Percentiles rank a stretch among this genome's conserved stretches.
These are phyloP conservation scores for Chlorophyllum brunneum DNA, from an alignment of 768 basidiomycete species.

Conservation along the genomic window DNA sequence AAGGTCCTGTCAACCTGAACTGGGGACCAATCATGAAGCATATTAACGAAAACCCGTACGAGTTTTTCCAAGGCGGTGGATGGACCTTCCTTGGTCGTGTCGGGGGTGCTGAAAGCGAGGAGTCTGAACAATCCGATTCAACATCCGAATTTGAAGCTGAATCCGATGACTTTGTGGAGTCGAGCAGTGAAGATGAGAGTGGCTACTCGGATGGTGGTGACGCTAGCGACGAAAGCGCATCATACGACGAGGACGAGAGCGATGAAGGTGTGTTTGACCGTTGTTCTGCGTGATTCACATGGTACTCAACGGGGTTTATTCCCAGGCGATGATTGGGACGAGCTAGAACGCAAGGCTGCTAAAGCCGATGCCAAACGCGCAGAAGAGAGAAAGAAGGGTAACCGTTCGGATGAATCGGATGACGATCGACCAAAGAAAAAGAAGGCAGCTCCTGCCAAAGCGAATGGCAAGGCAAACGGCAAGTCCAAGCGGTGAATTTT, in stretches of 20 bases:
- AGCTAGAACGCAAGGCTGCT: constrained; percentile 87
- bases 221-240: constrained; percentile 61
- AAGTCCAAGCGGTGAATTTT: constrained; percentile 33
- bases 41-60: constrained; percentile 91
- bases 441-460: constrained; percentile 30
- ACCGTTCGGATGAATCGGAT: constrained; percentile 53
- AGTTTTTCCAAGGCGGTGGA: constrained; percentile 95
- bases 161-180: constrained; percentile 51
- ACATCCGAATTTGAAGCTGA: constrained; percentile 56
- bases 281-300: neutral
- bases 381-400: constrained; percentile 34
- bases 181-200: constrained; percentile 55
- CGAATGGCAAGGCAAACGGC: constrained; percentile 42
- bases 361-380: constrained; percentile 58
- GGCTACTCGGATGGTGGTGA: constrained; percentile 66
- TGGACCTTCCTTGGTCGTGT: constrained; percentile 87
- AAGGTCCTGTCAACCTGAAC: constrained; percentile 95
- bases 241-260: constrained; percentile 54
- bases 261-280: constrained; percentile 54
- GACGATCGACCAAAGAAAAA: constrained; percentile 47
- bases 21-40: constrained; percentile 99
- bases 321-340: constrained; percentile 92
- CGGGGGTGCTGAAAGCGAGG: constrained; percentile 56
- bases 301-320: constrained; percentile 13
- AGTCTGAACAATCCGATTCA: constrained; percentile 41